Evolutionary conservation across 306 rosid genomes (phyloP), one percentile per base, ranked within the genome.

Genomic region (Alnus glutinosa): DNA sequence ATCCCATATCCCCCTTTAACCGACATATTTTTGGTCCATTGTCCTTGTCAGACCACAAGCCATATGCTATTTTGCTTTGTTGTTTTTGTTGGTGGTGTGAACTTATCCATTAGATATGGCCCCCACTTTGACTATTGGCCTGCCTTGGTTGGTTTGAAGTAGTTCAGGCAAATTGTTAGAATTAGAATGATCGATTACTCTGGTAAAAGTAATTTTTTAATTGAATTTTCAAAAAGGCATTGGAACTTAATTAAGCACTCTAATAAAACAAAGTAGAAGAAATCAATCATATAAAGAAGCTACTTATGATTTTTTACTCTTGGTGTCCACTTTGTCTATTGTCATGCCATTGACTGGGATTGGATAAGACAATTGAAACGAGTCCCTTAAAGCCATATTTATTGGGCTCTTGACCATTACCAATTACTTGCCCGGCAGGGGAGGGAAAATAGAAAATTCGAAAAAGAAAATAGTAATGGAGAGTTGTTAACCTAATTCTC

Each of bases 61-160:
- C 82, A 68, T 42, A 42, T 42, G 0, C 28, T 23, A 23, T 23
- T 23, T 23, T 23, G 37, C 37, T 34, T 34, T 34, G 37, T 34
- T 34, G 37, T 34, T 34, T 1, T 52, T 34, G 28, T 37, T 70
- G 58, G 48, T 55, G 66, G 75, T 77, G 79, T 57, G 76, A 78
- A 49, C 75, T 47, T 75, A 73, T 76, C 78, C 74, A 80, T 81
- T 77, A 55, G 30, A 44, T 19, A 23, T 32, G 82, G 89, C 70
- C 79, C 86, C 86, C 81, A 85, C 80, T 85, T 82, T 85, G 86
- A 85, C 81, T 69, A 76, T 71, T 49, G 78, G 88, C 78, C 77
- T 84, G 75, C 77, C 76, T 73, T 50, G 76, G 66, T 75, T 36
- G 44, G 49, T 37, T 61, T 68, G 52, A 57, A 54, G 46, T 34